Conservation (phyloP, 441 rosid species). For the Pelargonium australe region DNA sequence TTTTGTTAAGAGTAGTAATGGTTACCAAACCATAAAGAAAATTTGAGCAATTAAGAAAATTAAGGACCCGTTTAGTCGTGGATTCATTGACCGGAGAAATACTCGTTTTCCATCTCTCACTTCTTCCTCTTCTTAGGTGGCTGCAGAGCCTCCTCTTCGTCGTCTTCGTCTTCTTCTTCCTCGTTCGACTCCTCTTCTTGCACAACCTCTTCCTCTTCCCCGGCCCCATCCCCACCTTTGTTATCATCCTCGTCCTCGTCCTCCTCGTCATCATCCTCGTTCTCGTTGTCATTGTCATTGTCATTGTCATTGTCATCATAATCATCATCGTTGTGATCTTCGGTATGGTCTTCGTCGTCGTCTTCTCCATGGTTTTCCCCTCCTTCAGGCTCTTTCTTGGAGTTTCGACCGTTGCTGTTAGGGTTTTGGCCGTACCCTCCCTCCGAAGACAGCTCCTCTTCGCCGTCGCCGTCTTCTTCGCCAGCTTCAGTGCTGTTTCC, state of each 20-base stretch:
- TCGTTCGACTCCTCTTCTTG: slow-evolving; percentile 35
- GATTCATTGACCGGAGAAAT: too few relatives aligned
- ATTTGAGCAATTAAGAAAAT: too few relatives aligned
- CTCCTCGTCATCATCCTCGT: slow-evolving; percentile 17
- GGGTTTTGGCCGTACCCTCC: neutral
- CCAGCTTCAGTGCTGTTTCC: neutral
- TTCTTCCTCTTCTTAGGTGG: slow-evolving; percentile 74
- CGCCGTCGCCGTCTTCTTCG: neutral
- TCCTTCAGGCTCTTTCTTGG: slow-evolving; percentile 30
- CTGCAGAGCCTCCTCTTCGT: slow-evolving; percentile 58
- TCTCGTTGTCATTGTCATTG: slow-evolving; percentile 21
- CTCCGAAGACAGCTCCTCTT: slow-evolving; percentile 3
- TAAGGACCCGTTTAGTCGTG: too few relatives aligned
- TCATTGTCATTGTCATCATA: slow-evolving; percentile 21
- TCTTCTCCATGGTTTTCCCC: slow-evolving; percentile 24
- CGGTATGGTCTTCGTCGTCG: slow-evolving; percentile 35
- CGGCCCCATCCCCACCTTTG: slow-evolving; percentile 17
- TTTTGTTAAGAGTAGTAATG: too few relatives aligned
- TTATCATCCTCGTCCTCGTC: slow-evolving; percentile 36
- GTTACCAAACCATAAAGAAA: too few relatives aligned
- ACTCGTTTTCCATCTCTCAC: slow-evolving; percentile 18
- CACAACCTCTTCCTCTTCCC: slow-evolving; percentile 36
- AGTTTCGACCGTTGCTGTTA: slow-evolving; percentile 31
- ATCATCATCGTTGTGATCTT: slow-evolving; percentile 35
- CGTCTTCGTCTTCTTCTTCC: slow-evolving; percentile 46